A percentile compares a stretch with the other conserved stretches of the same genome.
Conservation (phyloP, 2,329 filamentous ascomycete species). For the Chrysoporthe puriensis region DNA sequence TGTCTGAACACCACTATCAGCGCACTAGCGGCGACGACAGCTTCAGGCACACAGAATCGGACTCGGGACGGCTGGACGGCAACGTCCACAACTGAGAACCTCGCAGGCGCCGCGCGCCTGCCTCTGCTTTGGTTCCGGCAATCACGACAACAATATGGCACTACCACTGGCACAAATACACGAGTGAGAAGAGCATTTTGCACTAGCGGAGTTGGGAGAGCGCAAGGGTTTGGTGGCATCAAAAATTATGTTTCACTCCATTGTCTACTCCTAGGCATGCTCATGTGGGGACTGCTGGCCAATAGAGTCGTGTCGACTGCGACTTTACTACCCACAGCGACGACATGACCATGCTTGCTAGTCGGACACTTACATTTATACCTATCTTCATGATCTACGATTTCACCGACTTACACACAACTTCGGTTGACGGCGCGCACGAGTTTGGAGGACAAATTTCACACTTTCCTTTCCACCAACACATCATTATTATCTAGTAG, state of each 20-base stretch:
- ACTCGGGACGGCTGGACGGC: slow-evolving; percentile 12
- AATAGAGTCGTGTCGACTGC: background rate
- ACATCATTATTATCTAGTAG: slow-evolving; percentile 14
- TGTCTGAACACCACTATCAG: background rate
- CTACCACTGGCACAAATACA: slow-evolving; percentile 1
- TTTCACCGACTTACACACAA: slow-evolving; percentile 14
- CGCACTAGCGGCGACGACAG: slow-evolving; percentile 5
- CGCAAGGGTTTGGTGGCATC: slow-evolving; percentile 27
- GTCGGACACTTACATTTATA: background rate
- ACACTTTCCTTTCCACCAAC: slow-evolving; percentile 12
- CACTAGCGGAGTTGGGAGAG: slow-evolving; percentile 27
- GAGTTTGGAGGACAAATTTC: slow-evolving; percentile 21
- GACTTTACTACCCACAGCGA: background rate
- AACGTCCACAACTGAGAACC: slow-evolving; percentile 8
- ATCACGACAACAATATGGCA: slow-evolving; percentile 11
- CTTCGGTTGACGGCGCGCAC: slow-evolving; percentile 15
- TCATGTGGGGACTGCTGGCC: background rate
- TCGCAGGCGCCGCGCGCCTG: slow-evolving; percentile 25
- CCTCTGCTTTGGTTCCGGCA: slow-evolving; percentile 21
- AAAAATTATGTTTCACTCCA: background rate
- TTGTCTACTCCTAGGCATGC: background rate
- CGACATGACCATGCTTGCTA: slow-evolving; percentile 8
- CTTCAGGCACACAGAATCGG: background rate
- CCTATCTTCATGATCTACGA: slow-evolving; percentile 12
- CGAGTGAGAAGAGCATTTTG: slow-evolving; percentile 13